Base-by-base conservation (phyloP, 2,329 filamentous ascomycete genomes). In the Xylariaceae sp. region DNA sequence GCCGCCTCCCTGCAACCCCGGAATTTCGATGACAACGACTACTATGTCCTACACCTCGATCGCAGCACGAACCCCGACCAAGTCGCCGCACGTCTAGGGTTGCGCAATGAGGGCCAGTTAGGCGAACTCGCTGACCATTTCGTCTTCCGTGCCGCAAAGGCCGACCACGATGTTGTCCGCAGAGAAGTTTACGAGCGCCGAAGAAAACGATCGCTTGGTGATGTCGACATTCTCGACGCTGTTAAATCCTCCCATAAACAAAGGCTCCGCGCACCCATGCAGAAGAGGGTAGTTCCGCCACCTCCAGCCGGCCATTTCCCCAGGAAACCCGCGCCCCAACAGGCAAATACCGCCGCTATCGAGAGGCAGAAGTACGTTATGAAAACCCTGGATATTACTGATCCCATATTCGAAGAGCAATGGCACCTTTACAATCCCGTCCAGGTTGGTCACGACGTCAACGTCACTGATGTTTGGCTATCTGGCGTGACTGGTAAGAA, bases 401-500 rank as follows among this genome's bases (percentile, higher is more conserved):
- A 98, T 60, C 93, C 93, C 16, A 95, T 95, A 42, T 98, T 97
- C 68, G 75, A 79, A 34, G 86, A 94, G 45, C 93, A 98, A 68
- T 98, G 93, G 93, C 93, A 98, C 75, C 72, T 98, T 37, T 84
- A 86, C 71, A 98, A 98, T 64, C 75, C 86, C 0, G 64, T 86
- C 5, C 82, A 95, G 57, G 64, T 82, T 1, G 92, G 91, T 5
- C 88, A 97, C 67, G 93, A 98, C 64, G 79, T 98, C 60, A 98
- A 98, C 60, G 90, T 97, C n/a, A 95, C 90, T 0, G 89, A 84
- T 11, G 77, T 97, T 5, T 98, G 93, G 93, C 64, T 88, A 57
- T 82, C 93, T 56, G 92, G 91, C 4, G 84, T 96, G 46, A 97
- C 92, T 0, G 93, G 93, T 43, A 81, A 88, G 58, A 92, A 92